phyloP scores from a whole-genome alignment of 306 rosid species.

The Vachellia pachyceras region DNA sequence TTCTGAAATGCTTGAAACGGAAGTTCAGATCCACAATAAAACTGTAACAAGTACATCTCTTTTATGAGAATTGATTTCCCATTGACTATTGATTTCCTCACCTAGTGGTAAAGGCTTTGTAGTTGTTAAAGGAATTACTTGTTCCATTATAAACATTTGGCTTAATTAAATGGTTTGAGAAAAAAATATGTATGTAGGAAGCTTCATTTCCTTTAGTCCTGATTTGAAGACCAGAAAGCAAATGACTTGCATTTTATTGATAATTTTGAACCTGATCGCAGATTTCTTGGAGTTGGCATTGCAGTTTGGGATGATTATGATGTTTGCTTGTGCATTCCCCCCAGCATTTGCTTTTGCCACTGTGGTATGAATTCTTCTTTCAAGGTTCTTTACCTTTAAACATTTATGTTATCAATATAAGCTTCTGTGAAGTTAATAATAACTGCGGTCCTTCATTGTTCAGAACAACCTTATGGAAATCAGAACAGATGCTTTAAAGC shows the following conservation, averaged over 20 bases:
- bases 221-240: slow-evolving; percentile 28
- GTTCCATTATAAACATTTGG: not conserved
- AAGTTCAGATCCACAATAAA: slow-evolving; percentile 1
- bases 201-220: slow-evolving; percentile 20
- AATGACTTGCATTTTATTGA: slow-evolving; percentile 9
- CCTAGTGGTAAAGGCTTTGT: too few species aligned
- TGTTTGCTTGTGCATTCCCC: slow-evolving; percentile 98
- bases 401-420: slow-evolving; percentile 8
- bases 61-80: not conserved
- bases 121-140: not conserved
- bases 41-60: not conserved
- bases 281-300: slow-evolving; percentile 92
- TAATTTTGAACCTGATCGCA: slow-evolving; percentile 49
- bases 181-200: not conserved
- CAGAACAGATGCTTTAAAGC: slow-evolving; percentile 93
- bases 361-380: slow-evolving; percentile 60
- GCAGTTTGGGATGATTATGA: slow-evolving; percentile 97
- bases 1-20: slow-evolving; percentile 14
- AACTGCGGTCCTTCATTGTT: slow-evolving; percentile 21
- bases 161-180: not conserved
- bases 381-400: not conserved
- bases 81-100: not conserved
- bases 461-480: slow-evolving; percentile 97
- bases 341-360: slow-evolving; percentile 88
- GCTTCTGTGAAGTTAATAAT: slow-evolving; percentile 27